A percentile compares a stretch with the other conserved stretches of the same genome.
Conservation (phyloP, 2,329 filamentous ascomycete species). For the Phyllosticta paracitricarpa region DNA sequence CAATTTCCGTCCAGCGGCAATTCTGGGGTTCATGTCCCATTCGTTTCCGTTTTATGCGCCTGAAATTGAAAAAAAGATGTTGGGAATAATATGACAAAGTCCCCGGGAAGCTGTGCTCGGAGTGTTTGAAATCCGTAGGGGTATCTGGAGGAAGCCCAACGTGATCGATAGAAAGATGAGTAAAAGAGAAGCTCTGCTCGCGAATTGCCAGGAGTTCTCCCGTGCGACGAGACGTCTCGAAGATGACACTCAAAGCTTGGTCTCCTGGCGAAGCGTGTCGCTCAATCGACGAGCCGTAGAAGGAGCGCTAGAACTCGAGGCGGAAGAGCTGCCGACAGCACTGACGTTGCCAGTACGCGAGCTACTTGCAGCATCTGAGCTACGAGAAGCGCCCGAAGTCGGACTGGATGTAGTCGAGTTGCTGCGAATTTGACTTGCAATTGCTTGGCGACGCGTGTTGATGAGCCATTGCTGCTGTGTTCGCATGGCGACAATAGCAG, state of each 20-base stretch:
- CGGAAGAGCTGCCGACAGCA: not conserved
- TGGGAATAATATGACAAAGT: too few species aligned
- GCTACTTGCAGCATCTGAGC: not conserved
- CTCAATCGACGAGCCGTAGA: conserved; percentile 5
- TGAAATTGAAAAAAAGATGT: too few species aligned
- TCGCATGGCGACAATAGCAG: conserved; percentile 17
- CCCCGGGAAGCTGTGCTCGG: not conserved
- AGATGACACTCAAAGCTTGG: conserved; percentile 7
- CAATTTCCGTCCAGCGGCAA: too few species aligned
- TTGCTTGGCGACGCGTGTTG: conserved; percentile 6
- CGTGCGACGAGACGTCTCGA: not conserved
- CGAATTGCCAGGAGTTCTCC: too few species aligned
- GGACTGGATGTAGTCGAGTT: not conserved
- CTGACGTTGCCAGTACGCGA: not conserved
- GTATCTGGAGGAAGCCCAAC: not conserved
- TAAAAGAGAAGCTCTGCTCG: not conserved
- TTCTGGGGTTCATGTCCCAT: too few species aligned
- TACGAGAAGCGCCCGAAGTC: not conserved
- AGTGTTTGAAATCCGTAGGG: not conserved
- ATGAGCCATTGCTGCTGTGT: conserved; percentile 10
- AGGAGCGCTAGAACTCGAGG: not conserved
- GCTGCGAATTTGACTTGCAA: conserved; percentile 6
- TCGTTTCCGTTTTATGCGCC: too few species aligned
- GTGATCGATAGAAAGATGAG: not conserved
- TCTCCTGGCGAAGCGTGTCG: conserved; percentile 5